Evolutionary conservation across 495 filamentous ascomycete genomes (phyloP).

Genomic region (Oleoguttula mirabilis): DNA sequence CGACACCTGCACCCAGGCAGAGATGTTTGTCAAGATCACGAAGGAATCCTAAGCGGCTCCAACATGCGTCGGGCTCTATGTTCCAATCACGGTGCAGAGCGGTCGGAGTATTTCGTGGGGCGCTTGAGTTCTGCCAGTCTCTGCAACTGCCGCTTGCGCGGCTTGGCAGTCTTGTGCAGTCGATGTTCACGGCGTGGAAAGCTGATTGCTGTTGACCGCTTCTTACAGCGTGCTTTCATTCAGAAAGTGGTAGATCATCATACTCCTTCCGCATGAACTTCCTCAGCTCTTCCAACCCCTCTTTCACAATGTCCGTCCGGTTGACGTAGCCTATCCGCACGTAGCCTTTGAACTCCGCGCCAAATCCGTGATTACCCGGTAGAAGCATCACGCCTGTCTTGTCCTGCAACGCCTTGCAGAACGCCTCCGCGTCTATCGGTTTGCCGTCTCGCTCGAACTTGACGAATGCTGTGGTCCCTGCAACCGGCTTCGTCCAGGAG

Average conservation of each 20-base stretch:
- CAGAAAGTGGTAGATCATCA: conserved; percentile 34
- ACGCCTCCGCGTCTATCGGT: conserved; percentile 56
- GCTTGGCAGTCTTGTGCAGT: no score
- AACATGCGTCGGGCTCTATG: no score
- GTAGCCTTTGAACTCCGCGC: conserved; percentile 63
- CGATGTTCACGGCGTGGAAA: no score
- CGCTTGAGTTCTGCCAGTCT: no score
- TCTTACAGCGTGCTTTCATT: no score
- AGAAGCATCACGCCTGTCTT: conserved; percentile 68
- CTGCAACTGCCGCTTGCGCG: no score
- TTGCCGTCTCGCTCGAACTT: conserved; percentile 52
- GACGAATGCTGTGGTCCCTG: conserved; percentile 74
- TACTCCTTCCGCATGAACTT: conserved; percentile 51
- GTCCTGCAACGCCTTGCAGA: conserved; percentile 58
- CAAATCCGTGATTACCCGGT: conserved; percentile 68
- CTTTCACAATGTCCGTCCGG: conserved; percentile 54
- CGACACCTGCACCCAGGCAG: no score
- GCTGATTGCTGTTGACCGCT: no score
- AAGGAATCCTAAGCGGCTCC: no score
- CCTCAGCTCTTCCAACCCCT: conserved; percentile 50
- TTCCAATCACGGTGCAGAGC: no score
- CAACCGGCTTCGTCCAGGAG: conserved; percentile 63
- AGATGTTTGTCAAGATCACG: no score
- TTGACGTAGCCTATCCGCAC: conserved; percentile 72
- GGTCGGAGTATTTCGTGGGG: no score